These are phyloP conservation scores for Cystofilobasidium bisporidii DNA, from an alignment of 768 basidiomycete species.

Conservation along the genomic window DNA sequence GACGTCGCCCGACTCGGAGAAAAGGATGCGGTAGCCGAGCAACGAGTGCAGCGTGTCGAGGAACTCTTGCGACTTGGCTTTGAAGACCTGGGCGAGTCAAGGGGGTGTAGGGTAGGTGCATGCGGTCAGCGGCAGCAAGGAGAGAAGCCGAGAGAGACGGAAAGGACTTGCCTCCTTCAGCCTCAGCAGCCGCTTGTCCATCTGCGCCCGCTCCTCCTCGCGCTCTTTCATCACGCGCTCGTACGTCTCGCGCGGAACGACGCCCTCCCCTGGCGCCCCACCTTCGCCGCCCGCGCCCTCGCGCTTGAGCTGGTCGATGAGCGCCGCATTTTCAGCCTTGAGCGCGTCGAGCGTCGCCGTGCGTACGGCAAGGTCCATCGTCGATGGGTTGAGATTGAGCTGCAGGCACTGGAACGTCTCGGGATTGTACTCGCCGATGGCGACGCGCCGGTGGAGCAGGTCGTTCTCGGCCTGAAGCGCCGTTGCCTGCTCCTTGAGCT, in stretches of 20 bases:
- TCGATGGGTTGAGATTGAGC: constrained; percentile 69
- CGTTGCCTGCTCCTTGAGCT: neutral
- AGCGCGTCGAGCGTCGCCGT: constrained; percentile 65
- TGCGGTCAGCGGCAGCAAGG: neutral
- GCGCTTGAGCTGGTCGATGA: constrained; percentile 57
- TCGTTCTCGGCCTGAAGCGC: constrained; percentile 13
- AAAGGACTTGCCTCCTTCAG: constrained; percentile 58
- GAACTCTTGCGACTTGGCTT: constrained; percentile 78
- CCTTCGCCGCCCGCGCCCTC: constrained; percentile 6
- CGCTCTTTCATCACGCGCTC: constrained; percentile 63
- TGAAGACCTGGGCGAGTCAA: constrained; percentile 56
- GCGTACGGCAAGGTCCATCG: constrained; percentile 66
- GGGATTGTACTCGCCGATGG: constrained; percentile 65
- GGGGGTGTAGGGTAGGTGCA: neutral
- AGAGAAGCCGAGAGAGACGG: neutral
- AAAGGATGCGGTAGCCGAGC: constrained; percentile 80
- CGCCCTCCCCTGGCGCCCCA: constrained; percentile 48
- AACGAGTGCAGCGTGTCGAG: constrained; percentile 80
- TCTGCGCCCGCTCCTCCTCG: constrained; percentile 55
- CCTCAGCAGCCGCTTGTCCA: constrained; percentile 68
- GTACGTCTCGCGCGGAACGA: constrained; percentile 72
- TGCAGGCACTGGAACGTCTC: constrained; percentile 61
- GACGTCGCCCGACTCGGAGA: constrained; percentile 80
- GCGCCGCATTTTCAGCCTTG: constrained; percentile 70
- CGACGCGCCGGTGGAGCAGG: constrained; percentile 65